These are phyloP conservation scores for Prototheca cutis DNA, from an alignment of 163 green algal genomes.

Conservation along the genomic window DNA sequence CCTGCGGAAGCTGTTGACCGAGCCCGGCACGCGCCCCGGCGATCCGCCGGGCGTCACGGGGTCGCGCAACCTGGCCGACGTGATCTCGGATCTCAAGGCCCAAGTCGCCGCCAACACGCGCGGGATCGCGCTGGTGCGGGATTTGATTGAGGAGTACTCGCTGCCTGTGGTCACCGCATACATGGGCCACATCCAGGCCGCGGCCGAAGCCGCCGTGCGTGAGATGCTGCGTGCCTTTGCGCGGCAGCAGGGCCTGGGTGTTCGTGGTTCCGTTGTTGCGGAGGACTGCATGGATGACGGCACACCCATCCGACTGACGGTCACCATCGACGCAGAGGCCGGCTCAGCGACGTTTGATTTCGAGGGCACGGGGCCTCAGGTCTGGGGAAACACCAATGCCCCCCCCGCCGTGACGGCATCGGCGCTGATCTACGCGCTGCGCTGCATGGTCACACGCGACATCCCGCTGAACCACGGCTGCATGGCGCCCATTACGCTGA, in stretches of 20 bases:
- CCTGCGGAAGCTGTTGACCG: slow-evolving; percentile 54
- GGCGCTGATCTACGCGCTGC: slow-evolving; percentile 92
- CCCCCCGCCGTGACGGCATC: slow-evolving; percentile 82
- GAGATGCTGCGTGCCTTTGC: slow-evolving; percentile 79
- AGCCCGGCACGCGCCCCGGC: slow-evolving; percentile 37
- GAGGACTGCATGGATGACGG: slow-evolving; percentile 86
- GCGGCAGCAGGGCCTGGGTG: slow-evolving; percentile 44
- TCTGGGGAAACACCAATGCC: slow-evolving; percentile 93
- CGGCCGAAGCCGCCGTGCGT: slow-evolving; percentile 75
- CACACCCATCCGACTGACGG: slow-evolving; percentile 60
- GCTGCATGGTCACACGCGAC: slow-evolving; percentile 63
- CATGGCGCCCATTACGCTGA: slow-evolving; percentile 80
- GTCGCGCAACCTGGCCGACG: slow-evolving; percentile 76
- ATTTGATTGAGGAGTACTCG: slow-evolving; percentile 82
- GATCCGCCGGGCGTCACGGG: slow-evolving; percentile 45
- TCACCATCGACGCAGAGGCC: slow-evolving; percentile 75
- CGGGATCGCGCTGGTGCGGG: slow-evolving; percentile 77
- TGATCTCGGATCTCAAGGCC: slow-evolving; percentile 83
- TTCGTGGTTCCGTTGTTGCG: slow-evolving; percentile 57
- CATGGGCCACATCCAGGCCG: slow-evolving; percentile 91
- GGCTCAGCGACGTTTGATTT: slow-evolving; percentile 90
- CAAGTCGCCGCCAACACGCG: slow-evolving; percentile 92
- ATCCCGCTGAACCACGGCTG: slow-evolving; percentile 97
- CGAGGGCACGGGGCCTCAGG: slow-evolving; percentile 60
- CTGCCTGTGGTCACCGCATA: slow-evolving; percentile 78